Percentiles rank a stretch among this genome's conserved stretches.
These are phyloP conservation scores for Lachnellula arida DNA, from an alignment of 2,329 filamentous ascomycete genomes.

Conservation along the genomic window DNA sequence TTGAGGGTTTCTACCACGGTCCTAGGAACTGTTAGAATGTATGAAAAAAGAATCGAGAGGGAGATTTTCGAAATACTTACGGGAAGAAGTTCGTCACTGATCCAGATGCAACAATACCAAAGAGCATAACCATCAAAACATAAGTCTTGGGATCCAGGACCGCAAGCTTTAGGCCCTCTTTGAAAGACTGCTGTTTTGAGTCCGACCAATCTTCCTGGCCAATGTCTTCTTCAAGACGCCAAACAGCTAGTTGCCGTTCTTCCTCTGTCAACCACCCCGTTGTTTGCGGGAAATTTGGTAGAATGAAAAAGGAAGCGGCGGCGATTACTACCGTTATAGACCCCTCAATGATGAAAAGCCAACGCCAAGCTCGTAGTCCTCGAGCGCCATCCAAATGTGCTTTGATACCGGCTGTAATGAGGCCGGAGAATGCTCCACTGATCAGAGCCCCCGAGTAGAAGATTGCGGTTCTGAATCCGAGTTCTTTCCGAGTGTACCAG, in stretches of 20 bases:
- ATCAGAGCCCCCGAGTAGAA: conserved; percentile 66
- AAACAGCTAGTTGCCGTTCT: conserved; percentile 52
- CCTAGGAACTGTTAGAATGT: conserved; percentile 31
- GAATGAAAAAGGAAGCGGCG: conserved; percentile 49
- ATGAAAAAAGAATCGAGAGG: conserved; percentile 41
- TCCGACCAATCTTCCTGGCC: conserved; percentile 60
- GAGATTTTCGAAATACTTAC: conserved; percentile 10
- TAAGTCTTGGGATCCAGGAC: conserved; percentile 50
- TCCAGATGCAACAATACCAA: conserved; percentile 52
- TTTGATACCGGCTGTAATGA: conserved; percentile 61
- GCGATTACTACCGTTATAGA: conserved; percentile 59
- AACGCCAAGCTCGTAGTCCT: conserved; percentile 59
- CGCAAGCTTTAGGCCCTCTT: conserved; percentile 46
- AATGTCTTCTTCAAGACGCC: conserved; percentile 60
- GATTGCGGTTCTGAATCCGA: conserved; percentile 60
- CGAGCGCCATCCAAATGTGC: conserved; percentile 55
- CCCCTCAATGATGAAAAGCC: conserved; percentile 69
- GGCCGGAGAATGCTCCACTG: conserved; percentile 66
- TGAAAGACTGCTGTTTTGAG: conserved; percentile 50
- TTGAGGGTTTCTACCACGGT: conserved; percentile 65
- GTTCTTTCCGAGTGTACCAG: conserved; percentile 68
- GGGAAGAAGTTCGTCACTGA: conserved; percentile 67
- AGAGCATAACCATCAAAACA: conserved; percentile 35
- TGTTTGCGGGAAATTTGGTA: conserved; percentile 64
- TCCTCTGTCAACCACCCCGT: conserved; percentile 53